phyloP scores from a whole-genome alignment of 148 eudicot genomes.

The Euryodendron excelsum region DNA sequence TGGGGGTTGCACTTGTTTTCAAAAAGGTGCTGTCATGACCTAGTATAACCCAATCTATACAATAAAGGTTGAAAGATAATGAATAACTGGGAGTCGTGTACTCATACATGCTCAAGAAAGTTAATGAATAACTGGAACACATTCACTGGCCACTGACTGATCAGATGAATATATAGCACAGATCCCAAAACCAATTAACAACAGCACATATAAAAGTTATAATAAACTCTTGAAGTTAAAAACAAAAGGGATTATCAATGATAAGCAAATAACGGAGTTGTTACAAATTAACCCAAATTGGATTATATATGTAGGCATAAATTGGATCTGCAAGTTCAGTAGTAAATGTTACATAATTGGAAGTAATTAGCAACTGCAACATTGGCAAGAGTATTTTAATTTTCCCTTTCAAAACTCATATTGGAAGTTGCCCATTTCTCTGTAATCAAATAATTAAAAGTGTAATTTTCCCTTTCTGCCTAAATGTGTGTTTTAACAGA shows the following conservation, averaged over 20 bases:
- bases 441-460: neutral
- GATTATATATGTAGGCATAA: neutral
- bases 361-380: neutral
- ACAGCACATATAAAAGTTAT: too few relatives aligned
- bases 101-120: neutral
- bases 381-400: neutral
- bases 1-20: neutral
- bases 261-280: neutral
- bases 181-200: too few relatives aligned
- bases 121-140: neutral
- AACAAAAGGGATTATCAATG: too few relatives aligned
- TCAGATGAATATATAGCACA: too few relatives aligned
- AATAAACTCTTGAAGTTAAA: too few relatives aligned
- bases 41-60: neutral
- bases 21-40: neutral
- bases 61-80: neutral
- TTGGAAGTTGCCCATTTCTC: neutral
- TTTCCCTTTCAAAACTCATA: neutral
- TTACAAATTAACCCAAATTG: neutral
- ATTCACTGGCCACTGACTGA: too few relatives aligned
- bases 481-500: neutral
- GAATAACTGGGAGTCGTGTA: too few relatives aligned
- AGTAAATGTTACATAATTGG: neutral
- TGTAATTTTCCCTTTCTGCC: neutral
- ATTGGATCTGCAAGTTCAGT: neutral